A percentile compares a stretch with the other conserved stretches of the same genome.
These are phyloP conservation scores for Lathyrus tuberosus DNA, from an alignment of 306 rosid genomes.

Conservation along the genomic window DNA sequence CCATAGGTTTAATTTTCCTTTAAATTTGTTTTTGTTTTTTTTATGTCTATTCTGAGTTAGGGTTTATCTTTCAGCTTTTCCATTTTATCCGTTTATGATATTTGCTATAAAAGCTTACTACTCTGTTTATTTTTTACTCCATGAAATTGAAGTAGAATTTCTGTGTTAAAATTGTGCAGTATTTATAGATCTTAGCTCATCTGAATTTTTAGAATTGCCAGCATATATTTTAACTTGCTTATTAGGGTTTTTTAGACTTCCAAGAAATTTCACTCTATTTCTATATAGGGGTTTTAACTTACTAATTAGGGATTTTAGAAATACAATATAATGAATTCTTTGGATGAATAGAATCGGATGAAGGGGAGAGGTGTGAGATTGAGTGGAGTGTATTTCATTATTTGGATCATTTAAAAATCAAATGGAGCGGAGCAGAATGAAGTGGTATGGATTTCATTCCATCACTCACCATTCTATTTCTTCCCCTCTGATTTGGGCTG, in stretches of 20 bases:
- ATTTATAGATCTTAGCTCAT: background rate
- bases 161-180: constrained; percentile 1
- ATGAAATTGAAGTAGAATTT: background rate
- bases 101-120: background rate
- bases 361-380: no score
- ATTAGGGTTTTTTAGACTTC: background rate
- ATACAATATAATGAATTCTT: background rate
- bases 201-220: background rate
- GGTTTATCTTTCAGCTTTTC: background rate
- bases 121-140: background rate
- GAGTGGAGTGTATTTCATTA: no score
- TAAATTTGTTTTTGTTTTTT: background rate
- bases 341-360: no score
- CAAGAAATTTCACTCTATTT: background rate
- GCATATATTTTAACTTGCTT: background rate
- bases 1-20: background rate
- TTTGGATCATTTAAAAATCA: no score
- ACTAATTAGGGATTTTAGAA: background rate
- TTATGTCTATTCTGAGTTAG: background rate
- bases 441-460: no score
- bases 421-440: no score
- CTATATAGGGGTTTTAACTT: background rate
- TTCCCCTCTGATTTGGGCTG: no score
- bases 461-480: no score
- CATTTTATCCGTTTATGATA: background rate